phyloP scores from a whole-genome alignment of 177 flowering plant genomes.

The Vitis hybrid region DNA sequence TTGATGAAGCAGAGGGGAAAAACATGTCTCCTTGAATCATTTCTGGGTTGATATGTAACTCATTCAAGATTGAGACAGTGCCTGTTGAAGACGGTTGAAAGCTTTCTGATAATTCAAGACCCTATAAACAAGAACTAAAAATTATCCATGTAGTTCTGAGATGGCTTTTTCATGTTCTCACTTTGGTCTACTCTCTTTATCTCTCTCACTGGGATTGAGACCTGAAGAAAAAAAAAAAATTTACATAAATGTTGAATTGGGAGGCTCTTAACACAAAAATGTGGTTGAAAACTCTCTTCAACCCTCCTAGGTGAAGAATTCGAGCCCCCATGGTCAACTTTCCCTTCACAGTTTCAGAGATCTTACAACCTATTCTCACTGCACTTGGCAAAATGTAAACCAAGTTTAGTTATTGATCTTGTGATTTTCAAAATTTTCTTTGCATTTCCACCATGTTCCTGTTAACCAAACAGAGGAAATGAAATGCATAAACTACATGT shows the following conservation, averaged over 20 bases:
- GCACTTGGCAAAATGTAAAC: not conserved
- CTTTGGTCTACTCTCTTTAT: not conserved
- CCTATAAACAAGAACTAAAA: slow-evolving; percentile 4
- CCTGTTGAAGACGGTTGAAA: not conserved
- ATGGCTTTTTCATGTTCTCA: slow-evolving; percentile 8
- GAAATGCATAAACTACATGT: too few species aligned
- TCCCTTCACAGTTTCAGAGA: slow-evolving; percentile 19
- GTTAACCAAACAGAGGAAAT: too few species aligned
- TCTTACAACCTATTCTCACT: slow-evolving; percentile 15
- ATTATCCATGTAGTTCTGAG: slow-evolving; percentile 16
- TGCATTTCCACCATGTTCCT: too few species aligned
- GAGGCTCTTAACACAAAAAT: slow-evolving; percentile 15
- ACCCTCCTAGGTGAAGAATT: slow-evolving; percentile 20
- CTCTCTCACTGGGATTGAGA: not conserved
- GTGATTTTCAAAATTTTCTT: too few species aligned
- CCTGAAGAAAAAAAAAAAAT: slow-evolving; percentile 2
- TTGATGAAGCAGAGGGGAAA: too few species aligned
- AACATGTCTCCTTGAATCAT: too few species aligned
- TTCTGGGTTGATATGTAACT: too few species aligned
- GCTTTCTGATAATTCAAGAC: slow-evolving; percentile 7
- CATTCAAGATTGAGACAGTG: too few species aligned
- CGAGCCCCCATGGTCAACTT: slow-evolving; percentile 22
- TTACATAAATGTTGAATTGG: slow-evolving; percentile 18
- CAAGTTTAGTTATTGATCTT: not conserved
- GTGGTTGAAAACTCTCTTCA: slow-evolving; percentile 10